Conservation (phyloP, 345 rosid genomes). For the Streptanthus diversifolius region DNA sequence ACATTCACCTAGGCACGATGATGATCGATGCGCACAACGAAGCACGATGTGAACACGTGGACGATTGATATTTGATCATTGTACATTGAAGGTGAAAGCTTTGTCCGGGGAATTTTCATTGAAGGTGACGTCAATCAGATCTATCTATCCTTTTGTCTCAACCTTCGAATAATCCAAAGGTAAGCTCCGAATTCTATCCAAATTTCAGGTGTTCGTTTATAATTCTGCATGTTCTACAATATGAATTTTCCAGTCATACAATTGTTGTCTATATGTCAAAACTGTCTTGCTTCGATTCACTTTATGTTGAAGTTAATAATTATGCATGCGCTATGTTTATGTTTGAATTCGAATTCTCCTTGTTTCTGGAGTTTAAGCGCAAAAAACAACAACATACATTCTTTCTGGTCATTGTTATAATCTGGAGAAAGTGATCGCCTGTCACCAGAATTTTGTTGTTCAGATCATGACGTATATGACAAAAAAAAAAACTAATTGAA, state of each 20-base stretch:
- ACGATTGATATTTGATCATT: not conserved
- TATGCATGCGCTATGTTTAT: not conserved
- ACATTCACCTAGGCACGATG: slow-evolving; percentile 31
- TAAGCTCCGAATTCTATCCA: not conserved
- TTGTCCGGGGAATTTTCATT: not conserved
- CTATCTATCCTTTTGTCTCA: not conserved
- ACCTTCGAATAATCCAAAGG: slow-evolving; percentile 17
- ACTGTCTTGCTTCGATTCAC: not conserved
- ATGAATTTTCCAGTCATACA: not conserved
- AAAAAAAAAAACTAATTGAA: not conserved
- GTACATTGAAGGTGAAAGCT: not conserved
- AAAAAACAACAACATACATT: not conserved
- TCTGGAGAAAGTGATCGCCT: not conserved
- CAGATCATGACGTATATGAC: not conserved
- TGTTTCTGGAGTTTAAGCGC: not conserved
- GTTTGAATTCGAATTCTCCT: not conserved
- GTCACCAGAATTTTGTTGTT: not conserved
- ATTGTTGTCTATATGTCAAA: not conserved
- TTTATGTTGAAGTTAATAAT: not conserved
- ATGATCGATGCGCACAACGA: slow-evolving; percentile 11
- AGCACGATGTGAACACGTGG: slow-evolving; percentile 34
- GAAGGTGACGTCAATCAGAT: slow-evolving; percentile 21
- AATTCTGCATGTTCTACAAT: not conserved
- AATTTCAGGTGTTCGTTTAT: not conserved
- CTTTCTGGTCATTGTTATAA: not conserved